These are phyloP conservation scores for Davidsoniella virescens DNA, from an alignment of 2,329 filamentous ascomycete species.

Conservation along the genomic window DNA sequence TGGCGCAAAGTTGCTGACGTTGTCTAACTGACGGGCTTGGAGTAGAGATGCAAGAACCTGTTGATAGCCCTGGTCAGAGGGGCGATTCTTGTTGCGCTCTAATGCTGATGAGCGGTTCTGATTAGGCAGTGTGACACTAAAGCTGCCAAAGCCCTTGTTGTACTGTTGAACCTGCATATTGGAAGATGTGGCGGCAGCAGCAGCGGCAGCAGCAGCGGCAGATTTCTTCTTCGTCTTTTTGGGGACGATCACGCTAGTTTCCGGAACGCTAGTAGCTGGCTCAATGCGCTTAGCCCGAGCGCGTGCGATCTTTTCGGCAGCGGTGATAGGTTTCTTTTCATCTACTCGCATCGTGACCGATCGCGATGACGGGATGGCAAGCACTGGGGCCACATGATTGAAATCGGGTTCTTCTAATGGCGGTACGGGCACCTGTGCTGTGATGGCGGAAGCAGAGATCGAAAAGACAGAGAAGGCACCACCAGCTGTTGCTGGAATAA, in stretches of 20 bases:
- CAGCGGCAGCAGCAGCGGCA: neutral
- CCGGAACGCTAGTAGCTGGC: neutral
- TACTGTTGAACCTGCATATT: conserved; percentile 7
- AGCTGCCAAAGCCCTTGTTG: conserved; percentile 7
- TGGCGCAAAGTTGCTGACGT: neutral
- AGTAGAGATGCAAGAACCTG: conserved; percentile 8
- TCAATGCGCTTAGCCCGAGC: neutral
- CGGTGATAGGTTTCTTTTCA: neutral
- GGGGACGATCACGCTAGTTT: no score
- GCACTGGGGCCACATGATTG: neutral
- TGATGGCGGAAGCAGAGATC: conserved; percentile 6
- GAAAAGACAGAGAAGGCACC: conserved; percentile 12
- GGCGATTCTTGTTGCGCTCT: neutral
- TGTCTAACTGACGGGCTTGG: conserved; percentile 6
- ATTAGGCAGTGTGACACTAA: conserved; percentile 3
- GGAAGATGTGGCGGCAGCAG: neutral
- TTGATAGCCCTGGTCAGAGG: conserved; percentile 6
- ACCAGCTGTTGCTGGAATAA: neutral
- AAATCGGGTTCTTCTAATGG: conserved; percentile 1
- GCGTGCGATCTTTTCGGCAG: conserved; percentile 2
- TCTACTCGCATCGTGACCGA: no score
- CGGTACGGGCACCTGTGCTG: conserved; percentile 7
- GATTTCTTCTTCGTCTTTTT: conserved; percentile 6
- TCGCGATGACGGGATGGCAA: neutral
- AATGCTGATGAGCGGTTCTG: neutral